phyloP scores from a whole-genome alignment of 2,329 filamentous ascomycete genomes.

The Colletotrichum costaricense region DNA sequence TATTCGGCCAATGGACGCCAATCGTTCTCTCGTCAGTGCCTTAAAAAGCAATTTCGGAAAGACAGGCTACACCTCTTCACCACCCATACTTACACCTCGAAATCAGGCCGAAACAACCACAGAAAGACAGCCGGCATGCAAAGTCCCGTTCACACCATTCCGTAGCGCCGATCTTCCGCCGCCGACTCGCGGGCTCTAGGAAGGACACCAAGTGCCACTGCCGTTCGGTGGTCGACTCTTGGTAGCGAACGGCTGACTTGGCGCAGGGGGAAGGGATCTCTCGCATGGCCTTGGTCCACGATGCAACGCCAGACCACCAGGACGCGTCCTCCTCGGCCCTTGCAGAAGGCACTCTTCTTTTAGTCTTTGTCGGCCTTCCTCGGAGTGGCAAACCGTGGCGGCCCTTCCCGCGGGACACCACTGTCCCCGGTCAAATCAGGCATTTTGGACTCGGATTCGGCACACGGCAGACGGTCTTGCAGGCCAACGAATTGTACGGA shows the following conservation, averaged over 20 bases:
- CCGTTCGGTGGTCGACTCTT: not conserved
- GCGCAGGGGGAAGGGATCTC: not conserved
- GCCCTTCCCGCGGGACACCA: slow-evolving; percentile 17
- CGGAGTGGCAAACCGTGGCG: slow-evolving; percentile 19
- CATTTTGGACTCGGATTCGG: not conserved
- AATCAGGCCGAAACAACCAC: slow-evolving; percentile 10
- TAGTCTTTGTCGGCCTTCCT: not conserved
- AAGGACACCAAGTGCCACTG: not conserved
- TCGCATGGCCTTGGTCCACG: not conserved
- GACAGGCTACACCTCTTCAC: not conserved
- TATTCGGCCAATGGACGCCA: not conserved
- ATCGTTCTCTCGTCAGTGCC: not conserved
- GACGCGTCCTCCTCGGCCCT: not conserved
- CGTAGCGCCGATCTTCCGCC: slow-evolving; percentile 9
- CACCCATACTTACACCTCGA: not conserved
- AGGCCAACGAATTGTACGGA: not conserved
- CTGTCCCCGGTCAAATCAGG: not conserved
- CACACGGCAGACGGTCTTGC: not conserved
- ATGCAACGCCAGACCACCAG: not conserved
- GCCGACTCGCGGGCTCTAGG: not conserved
- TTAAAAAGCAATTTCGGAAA: not conserved
- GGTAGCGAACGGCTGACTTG: slow-evolving; percentile 23
- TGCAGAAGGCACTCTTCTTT: not conserved
- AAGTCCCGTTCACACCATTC: slow-evolving; percentile 20
- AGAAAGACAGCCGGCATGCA: slow-evolving; percentile 16